Percentiles rank a stretch among this genome's conserved stretches.
These are phyloP conservation scores for Penicillium sp. DNA, from an alignment of 2,329 filamentous ascomycete species.

Conservation along the genomic window DNA sequence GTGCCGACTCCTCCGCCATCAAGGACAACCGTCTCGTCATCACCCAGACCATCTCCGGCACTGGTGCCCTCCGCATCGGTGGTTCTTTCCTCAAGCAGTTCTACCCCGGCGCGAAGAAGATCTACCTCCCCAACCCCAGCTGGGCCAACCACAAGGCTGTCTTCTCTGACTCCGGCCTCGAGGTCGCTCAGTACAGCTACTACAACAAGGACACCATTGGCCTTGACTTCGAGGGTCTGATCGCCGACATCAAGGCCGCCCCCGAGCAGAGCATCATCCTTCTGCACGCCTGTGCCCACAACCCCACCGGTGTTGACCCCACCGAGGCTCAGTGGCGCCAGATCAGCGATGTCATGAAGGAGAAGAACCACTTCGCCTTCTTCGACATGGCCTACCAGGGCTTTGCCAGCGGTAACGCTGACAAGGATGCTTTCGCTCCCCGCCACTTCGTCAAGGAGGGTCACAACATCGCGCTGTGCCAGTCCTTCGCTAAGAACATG, in stretches of 20 bases:
- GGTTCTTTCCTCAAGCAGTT: constrained; percentile 90
- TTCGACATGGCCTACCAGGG: constrained; percentile 99
- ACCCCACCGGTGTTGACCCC: constrained; percentile 95
- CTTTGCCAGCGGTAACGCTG: constrained; percentile 88
- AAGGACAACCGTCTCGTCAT: constrained; percentile 76
- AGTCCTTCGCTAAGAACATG: constrained; percentile 99
- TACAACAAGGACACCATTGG: constrained; percentile 99
- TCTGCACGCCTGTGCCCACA: constrained; percentile 96
- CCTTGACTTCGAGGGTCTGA: constrained; percentile 92
- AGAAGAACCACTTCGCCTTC: constrained; percentile 86
- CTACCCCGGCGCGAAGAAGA: constrained; percentile 88
- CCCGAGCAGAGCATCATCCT: constrained; percentile 86
- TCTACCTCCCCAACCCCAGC: constrained; percentile 93
- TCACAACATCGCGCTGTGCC: constrained; percentile 82
- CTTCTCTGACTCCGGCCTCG: constrained; percentile 88
- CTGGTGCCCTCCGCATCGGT: constrained; percentile 91
- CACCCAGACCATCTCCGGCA: constrained; percentile 97
- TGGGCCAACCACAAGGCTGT: constrained; percentile 99
- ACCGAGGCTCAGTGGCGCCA: constrained; percentile 88
- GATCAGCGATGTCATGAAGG: constrained; percentile 84
- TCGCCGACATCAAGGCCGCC: constrained; percentile 85
- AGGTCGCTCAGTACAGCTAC: constrained; percentile 95
- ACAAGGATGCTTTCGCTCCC: constrained; percentile 90
- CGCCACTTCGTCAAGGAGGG: constrained; percentile 92
- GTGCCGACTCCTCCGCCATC: constrained; percentile 73